Evolutionary conservation across 2,329 filamentous ascomycete species (phyloP), one percentile per base, ranked within the genome.

Genomic region (Penicillium sp.): DNA sequence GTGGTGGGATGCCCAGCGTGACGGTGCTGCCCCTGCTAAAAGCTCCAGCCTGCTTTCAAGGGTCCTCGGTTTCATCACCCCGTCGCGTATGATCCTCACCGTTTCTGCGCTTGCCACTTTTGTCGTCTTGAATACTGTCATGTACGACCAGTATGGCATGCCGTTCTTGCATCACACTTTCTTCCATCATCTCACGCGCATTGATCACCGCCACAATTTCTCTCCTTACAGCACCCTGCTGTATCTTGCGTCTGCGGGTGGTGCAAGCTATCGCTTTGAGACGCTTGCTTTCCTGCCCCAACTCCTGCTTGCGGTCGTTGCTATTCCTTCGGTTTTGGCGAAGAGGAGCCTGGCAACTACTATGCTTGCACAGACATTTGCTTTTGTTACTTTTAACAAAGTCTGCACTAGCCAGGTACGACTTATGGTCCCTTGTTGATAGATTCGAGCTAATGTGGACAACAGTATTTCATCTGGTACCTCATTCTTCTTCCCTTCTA

Each of bases 131-230:
- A 98, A 97, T 72, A 50, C 85, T 9, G 74, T 85, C 72, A 98
- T 98, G 94, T 96, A 91, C 75, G 77, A 78, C 15, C 81, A 90
- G 56, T 96, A 98, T 74, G 92, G 91, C 47, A 80, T 79, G 63
- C 88, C 91, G 0, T 99, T 98, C 79, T 77, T 98, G 33, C 84
- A 91, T 62, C 93, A 99, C 77, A 98, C 93, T 42, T 99, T 90
- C 80, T 85, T 97, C 62, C 93, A 99, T 80, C 95, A 99, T 77
- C 83, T 98, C 64, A 93, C 90, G 4, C 90, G 95, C 62, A 90
- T 97, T 76, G 95, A 99, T 76, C 95, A 99, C 79, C 90, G 95
- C 15, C 95, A 99, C 81, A 99, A 99, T 81, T 99, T 99, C 80
- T 97, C 93, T 10, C 91, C 93, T 1, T 99, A 98, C 83, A 97